Evolutionary conservation across 441 rosid species (phyloP).

Genomic region (Syzygium malaccense): DNA sequence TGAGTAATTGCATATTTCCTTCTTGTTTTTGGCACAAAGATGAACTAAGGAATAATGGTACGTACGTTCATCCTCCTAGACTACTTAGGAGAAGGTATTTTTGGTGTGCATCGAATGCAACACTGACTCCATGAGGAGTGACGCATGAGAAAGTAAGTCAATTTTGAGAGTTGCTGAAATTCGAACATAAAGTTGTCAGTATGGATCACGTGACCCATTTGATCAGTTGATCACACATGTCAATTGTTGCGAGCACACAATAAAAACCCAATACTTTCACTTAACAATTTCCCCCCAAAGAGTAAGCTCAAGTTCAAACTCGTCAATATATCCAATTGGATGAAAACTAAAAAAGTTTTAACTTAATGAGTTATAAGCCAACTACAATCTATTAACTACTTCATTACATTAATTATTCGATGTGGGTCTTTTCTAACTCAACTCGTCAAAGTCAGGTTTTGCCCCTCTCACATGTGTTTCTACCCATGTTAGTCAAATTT

Average conservation of each 20-base stretch:
- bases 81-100: neutral
- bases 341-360: neutral
- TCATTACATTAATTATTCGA: accelerated
- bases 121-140: neutral
- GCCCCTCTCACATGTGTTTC: neutral
- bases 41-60: neutral
- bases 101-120: neutral
- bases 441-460: neutral
- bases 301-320: neutral
- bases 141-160: neutral
- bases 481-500: accelerated
- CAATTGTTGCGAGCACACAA: accelerated
- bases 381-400: accelerated
- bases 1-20: neutral
- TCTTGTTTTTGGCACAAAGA: neutral
- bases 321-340: neutral
- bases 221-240: neutral
- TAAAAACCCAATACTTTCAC: neutral
- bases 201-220: neutral
- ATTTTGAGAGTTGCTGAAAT: neutral
- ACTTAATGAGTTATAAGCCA: neutral
- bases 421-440: neutral
- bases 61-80: neutral
- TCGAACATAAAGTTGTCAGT: neutral
- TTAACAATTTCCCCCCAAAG: neutral